Base-by-base conservation (phyloP, 1,139 yeast species). In the Geotrichum bryndzae region DNA sequence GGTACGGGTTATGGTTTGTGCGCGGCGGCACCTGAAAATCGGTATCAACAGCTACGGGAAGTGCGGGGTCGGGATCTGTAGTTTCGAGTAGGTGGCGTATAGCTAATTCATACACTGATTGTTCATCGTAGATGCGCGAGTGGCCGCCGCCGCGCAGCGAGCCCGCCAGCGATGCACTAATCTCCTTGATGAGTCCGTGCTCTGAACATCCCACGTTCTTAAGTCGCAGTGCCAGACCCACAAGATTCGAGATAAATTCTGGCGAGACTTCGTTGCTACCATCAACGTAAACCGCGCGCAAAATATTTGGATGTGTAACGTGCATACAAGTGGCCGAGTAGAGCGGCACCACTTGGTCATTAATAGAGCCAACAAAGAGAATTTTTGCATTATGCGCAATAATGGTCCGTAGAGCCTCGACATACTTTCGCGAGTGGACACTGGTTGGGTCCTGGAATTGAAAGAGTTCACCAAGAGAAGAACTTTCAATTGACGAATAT, bases 61-160 rank as follows among this genome's bases (percentile, higher is more conserved):
- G 51, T 8, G 60, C 66, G 48, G 64, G 65, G n/a, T 70, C 67
- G n/a, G 84, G 73, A 65, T 85, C 87, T 48, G 87, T 84, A 0
- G 97, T 90, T 68, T 88, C 92, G 45, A 92, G 74, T 1, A 89
- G 82, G 71, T 88, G 88, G 64, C 84, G 82, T 59, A 92, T 71
- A 0, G 95, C 96, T 66, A 90, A 73, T 67, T 87, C 91, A 71
- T 94, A 94, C 0, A 94, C 98, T 63, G 85, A 83, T 4, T 87
- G 85, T 68, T 90, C 96, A 69, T 88, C 88, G 73, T 94, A 94
- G 55, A 94, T 85, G 66, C 84, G 87, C 0, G 97, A 91, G 73
- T 94, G 98, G 0, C 98, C 98, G 18, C 96, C 94, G 2, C 97
- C 96, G 0, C 97, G 92, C 61, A 94, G 77, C 2, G 96, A 88